Conservation (phyloP, 257 asterid genomes). For the Verbena officinalis region DNA sequence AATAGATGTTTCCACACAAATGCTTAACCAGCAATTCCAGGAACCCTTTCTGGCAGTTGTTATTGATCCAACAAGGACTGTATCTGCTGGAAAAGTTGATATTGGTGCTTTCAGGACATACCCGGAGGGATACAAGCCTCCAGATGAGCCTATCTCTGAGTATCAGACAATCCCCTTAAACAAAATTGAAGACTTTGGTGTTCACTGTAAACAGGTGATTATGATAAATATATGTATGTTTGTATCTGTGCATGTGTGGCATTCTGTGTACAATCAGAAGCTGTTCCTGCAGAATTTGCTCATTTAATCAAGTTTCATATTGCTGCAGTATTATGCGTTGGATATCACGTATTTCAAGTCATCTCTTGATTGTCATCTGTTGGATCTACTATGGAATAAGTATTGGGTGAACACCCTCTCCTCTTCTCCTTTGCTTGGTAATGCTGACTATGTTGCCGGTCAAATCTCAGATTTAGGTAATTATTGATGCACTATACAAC, state of each 20-base stretch:
- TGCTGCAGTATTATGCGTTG: slow-evolving; percentile 82
- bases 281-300: slow-evolving; percentile 21
- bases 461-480: slow-evolving; percentile 96
- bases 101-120: slow-evolving; percentile 97
- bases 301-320: slow-evolving; percentile 11
- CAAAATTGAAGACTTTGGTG: slow-evolving; percentile 97
- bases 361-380: slow-evolving; percentile 84
- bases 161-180: slow-evolving; percentile 96
- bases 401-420: slow-evolving; percentile 99
- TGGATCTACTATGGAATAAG: slow-evolving; percentile 96
- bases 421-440: slow-evolving; percentile 96
- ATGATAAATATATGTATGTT: neutral
- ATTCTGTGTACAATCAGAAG: slow-evolving; percentile 5
- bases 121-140: slow-evolving; percentile 96
- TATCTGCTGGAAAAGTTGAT: slow-evolving; percentile 97
- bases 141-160: slow-evolving; percentile 94
- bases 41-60: slow-evolving; percentile 99
- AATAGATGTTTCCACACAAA: slow-evolving; percentile 92
- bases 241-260: neutral
- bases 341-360: slow-evolving; percentile 96
- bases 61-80: slow-evolving; percentile 97
- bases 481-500: slow-evolving; percentile 16
- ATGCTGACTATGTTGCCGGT: slow-evolving; percentile 97
- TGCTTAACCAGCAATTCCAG: slow-evolving; percentile 96
- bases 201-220: slow-evolving; percentile 94